Evolutionary conservation across 495 filamentous ascomycete genomes (phyloP).

Genomic region (Cercophora samala): DNA sequence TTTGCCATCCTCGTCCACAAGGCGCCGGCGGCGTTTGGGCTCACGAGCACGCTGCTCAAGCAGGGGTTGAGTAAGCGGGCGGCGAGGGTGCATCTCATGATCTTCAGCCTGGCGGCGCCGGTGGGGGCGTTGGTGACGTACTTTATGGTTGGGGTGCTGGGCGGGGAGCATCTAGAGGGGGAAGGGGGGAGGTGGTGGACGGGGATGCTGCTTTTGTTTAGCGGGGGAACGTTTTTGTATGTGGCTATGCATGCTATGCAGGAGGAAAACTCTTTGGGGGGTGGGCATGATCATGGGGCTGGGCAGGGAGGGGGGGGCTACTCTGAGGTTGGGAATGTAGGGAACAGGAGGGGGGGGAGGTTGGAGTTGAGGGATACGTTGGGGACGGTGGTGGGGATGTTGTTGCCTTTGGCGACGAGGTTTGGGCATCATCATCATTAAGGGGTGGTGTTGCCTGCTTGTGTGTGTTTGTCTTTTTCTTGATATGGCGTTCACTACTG

Average conservation of each 20-base stretch:
- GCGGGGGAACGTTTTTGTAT: slow-evolving; percentile 95
- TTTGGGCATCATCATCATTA: slow-evolving; percentile 85
- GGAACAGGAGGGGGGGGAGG: slow-evolving; percentile 47
- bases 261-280: slow-evolving; percentile 56
- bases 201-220: slow-evolving; percentile 86
- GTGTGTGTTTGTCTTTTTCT: neutral
- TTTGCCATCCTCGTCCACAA: slow-evolving; percentile 97
- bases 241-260: slow-evolving; percentile 99
- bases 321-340: slow-evolving; percentile 48
- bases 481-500: slow-evolving; percentile 12
- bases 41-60: slow-evolving; percentile 84
- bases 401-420: slow-evolving; percentile 83
- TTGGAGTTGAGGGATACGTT: slow-evolving; percentile 62
- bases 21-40: slow-evolving; percentile 90
- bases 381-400: slow-evolving; percentile 81
- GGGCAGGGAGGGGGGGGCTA: slow-evolving; percentile 58
- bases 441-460: neutral
- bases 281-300: slow-evolving; percentile 25
- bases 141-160: slow-evolving; percentile 68
- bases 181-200: slow-evolving; percentile 72
- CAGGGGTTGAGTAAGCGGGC: slow-evolving; percentile 83
- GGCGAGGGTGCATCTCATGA: slow-evolving; percentile 76
- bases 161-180: slow-evolving; percentile 48
- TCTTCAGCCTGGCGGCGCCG: slow-evolving; percentile 90
- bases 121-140: slow-evolving; percentile 83